Base-by-base conservation (phyloP, 1,284 basidiomycete genomes). In the Athelia sp. region DNA sequence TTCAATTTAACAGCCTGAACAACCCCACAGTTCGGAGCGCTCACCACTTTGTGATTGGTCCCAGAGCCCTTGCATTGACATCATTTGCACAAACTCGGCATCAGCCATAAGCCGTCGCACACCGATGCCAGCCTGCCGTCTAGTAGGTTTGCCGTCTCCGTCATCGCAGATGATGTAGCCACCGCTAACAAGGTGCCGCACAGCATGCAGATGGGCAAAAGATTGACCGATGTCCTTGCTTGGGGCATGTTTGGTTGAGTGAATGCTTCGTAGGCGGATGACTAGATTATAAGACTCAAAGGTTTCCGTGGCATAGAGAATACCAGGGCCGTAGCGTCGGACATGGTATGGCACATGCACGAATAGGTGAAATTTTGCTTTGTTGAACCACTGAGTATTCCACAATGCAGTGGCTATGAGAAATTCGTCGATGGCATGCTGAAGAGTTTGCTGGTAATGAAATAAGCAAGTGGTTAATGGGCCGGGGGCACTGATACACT, bases 341-440 rank as follows among this genome's bases (percentile, higher is more conserved):
- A 57, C 31, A 18, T 58, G 52, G 0, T 24, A 19, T 0, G 47
- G 43, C 10, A 59, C 43, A 19, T 60, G 57, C 1, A 54, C 31
- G 1, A 60, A 26, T 15, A 60, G 42, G 35, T 59, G 56, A 42
- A 59, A 59, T 29, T 58, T 59, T 4, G 56, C 57, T 31, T 60
- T 60, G 47, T 60, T 59, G 15, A 56, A 53, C 58, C 57, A 60
- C 3, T 35, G 48, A 0, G 44, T 45, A 1, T 21, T 53, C 51
- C 54, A 56, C 3, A n/a, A 15, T 0, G 29, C 50, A 1, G 54
- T 50, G 2, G 35, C 35, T 6, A 34, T 15, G 2, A 59, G 43
- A 9, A 59, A 52, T 2, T 48, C 2, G 4, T 51, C 17, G 17
- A 60, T 57, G 1, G 51, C 44, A 3, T 0, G 10, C 23, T 46